Evolutionary conservation across 345 rosid species (phyloP).

Genomic region (Citrus sp.): DNA sequence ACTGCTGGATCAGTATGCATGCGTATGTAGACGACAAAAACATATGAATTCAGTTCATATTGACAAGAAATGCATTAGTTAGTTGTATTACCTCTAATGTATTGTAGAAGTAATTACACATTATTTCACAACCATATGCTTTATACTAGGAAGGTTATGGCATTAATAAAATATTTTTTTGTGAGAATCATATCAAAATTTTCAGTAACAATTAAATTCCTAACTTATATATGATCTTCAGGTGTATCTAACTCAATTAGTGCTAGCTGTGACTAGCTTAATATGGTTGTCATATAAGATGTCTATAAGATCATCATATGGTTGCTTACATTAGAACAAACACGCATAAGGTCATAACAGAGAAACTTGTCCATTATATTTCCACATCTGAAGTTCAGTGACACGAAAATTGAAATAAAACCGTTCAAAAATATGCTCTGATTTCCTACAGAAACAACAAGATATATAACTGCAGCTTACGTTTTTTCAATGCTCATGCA

Average conservation of each 20-base stretch:
- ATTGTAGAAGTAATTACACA: background rate
- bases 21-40: background rate
- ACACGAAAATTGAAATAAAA: background rate
- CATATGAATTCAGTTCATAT: too few relatives aligned
- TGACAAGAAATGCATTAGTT: too few relatives aligned
- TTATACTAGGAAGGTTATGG: background rate
- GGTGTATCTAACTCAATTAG: background rate
- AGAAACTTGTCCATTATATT: background rate
- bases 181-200: background rate
- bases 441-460: background rate
- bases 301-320: too few relatives aligned
- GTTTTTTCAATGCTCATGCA: slow-evolving; percentile 6
- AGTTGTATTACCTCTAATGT: too few relatives aligned
- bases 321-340: background rate
- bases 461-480: slow-evolving; percentile 12
- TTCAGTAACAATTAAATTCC: background rate
- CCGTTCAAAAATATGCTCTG: slow-evolving; percentile 3
- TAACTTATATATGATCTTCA: background rate
- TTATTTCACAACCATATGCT: background rate
- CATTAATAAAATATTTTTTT: background rate
- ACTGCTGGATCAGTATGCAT: background rate
- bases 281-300: background rate
- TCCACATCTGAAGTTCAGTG: background rate
- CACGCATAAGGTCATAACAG: background rate
- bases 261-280: background rate